Evolutionary conservation across 306 rosid genomes (phyloP).

Genomic region (Delonix regia): DNA sequence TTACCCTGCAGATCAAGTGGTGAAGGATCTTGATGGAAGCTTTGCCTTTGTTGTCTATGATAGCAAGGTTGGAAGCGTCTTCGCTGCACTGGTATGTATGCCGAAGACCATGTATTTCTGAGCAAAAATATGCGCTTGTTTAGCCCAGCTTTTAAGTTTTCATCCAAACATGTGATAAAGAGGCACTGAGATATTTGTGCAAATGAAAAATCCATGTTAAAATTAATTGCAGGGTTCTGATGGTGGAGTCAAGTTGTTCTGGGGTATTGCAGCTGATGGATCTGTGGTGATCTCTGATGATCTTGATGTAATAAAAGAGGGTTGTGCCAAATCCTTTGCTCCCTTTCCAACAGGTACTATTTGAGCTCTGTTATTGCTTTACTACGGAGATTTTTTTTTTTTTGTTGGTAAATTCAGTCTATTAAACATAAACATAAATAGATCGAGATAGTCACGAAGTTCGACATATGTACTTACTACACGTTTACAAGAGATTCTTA

Average conservation of each 20-base stretch:
- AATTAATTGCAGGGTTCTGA: constrained; percentile 74
- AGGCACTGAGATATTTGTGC: too few species aligned
- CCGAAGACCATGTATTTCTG: background rate
- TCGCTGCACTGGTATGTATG: constrained; percentile 85
- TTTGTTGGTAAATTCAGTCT: too few species aligned
- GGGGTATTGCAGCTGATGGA: constrained; percentile 98
- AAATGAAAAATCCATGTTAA: background rate
- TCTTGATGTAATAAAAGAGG: constrained; percentile 77
- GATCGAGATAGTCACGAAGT: background rate
- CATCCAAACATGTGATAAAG: background rate
- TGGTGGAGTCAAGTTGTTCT: constrained; percentile 87
- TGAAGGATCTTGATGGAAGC: constrained; percentile 92
- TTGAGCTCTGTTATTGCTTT: background rate
- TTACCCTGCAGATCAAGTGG: constrained; percentile 95
- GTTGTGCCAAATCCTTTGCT: constrained; percentile 97
- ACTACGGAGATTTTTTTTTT: too few species aligned
- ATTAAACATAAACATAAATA: background rate
- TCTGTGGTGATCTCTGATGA: constrained; percentile 97
- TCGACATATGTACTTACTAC: too few species aligned
- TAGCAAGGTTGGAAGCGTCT: constrained; percentile 80
- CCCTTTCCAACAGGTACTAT: constrained; percentile 85
- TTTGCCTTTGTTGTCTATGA: constrained; percentile 98
- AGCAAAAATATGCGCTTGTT: background rate
- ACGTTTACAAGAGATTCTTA: too few species aligned
- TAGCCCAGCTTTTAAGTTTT: background rate